phyloP scores from a whole-genome alignment of 169 alveolate species.

The Plasmodium chabaudi region DNA sequence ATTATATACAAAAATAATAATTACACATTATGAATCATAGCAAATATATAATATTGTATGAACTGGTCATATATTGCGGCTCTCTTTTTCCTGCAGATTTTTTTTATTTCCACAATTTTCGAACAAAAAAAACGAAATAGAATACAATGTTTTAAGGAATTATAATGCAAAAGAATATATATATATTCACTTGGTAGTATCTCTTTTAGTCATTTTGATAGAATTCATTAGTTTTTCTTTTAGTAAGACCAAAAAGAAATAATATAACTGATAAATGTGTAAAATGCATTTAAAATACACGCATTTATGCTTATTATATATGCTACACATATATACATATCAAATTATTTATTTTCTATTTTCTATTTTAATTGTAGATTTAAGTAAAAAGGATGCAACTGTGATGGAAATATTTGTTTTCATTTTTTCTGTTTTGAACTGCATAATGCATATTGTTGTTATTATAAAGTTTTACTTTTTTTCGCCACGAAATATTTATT shows the following conservation, averaged over 20 bases:
- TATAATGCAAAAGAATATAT: constrained; percentile 62
- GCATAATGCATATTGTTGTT: constrained; percentile 71
- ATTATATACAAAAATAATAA: constrained; percentile 1
- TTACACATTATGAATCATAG: no score
- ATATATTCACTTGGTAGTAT: constrained; percentile 41
- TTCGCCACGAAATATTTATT: constrained; percentile 32
- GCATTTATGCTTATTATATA: background rate
- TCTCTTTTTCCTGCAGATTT: constrained; percentile 12
- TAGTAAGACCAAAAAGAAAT: constrained; percentile 20
- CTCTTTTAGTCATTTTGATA: constrained; percentile 37
- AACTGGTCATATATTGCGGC: no score
- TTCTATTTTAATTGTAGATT: constrained; percentile 5
- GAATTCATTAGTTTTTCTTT: constrained; percentile 49
- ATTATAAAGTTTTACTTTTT: constrained; percentile 39
- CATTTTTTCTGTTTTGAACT: constrained; percentile 57
- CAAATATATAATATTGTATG: no score
- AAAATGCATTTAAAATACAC: background rate
- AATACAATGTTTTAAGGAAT: constrained; percentile 47
- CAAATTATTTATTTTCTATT: background rate
- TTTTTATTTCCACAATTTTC: constrained; percentile 51
- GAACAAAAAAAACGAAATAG: constrained; percentile 41
- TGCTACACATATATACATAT: background rate
- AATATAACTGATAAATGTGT: background rate
- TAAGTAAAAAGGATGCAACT: constrained; percentile 39
- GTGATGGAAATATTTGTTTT: constrained; percentile 49